Conservation (phyloP, 2,329 filamentous ascomycete species). For the Monosporascus sp. region DNA sequence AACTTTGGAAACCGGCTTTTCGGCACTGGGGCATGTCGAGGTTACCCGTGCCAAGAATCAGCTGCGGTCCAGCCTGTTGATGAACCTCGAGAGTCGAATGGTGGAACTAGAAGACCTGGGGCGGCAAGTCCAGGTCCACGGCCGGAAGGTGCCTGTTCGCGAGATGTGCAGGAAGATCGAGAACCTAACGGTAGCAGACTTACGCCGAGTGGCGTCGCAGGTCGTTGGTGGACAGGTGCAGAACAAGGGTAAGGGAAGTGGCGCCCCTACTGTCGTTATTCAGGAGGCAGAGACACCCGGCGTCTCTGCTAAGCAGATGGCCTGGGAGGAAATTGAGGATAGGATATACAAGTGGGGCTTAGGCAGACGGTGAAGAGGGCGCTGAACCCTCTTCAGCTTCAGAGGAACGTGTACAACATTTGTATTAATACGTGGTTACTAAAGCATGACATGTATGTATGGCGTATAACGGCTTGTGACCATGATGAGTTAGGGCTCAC, state of each 20-base stretch:
- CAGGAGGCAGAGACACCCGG: conserved; percentile 81
- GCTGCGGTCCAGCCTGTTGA: conserved; percentile 79
- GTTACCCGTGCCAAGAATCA: conserved; percentile 96
- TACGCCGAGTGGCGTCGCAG: conserved; percentile 72
- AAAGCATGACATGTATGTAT: neutral
- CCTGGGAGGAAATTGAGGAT: conserved; percentile 87
- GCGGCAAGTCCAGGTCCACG: conserved; percentile 93
- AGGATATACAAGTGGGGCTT: conserved; percentile 79
- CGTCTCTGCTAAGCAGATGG: conserved; percentile 60
- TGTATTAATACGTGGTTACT: neutral
- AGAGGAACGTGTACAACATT: neutral
- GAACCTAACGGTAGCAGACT: conserved; percentile 69
- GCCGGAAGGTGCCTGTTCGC: conserved; percentile 80
- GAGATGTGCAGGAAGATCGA: conserved; percentile 93
- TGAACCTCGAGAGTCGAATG: conserved; percentile 97
- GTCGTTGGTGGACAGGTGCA: conserved; percentile 72
- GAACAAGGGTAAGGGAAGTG: conserved; percentile 73
- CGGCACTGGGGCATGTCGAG: conserved; percentile 66
- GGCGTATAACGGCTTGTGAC: neutral
- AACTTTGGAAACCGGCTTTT: conserved; percentile 69
- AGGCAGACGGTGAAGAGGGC: conserved; percentile 44
- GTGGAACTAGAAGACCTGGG: conserved; percentile 96
- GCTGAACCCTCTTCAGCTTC: neutral
- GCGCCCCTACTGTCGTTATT: conserved; percentile 87
- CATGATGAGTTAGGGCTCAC: neutral